Conservation (phyloP, 805 yeast species). For the Kluyveromyces nonfermentans region DNA sequence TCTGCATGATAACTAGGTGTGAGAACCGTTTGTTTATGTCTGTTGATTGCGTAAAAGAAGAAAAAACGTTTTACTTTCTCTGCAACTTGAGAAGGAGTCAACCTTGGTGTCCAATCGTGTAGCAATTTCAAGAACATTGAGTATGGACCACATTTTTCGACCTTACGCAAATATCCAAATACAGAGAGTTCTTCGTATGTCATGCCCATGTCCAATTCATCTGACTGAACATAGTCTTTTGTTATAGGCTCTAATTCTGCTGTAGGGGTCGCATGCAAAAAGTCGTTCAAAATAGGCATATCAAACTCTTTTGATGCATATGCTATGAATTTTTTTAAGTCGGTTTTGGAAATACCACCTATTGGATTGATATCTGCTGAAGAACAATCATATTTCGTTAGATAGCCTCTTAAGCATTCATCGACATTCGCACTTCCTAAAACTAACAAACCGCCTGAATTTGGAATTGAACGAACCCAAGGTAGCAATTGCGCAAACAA, state of each 20-base stretch:
- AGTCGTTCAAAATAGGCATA: constrained; percentile 67
- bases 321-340: constrained; percentile 72
- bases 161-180: constrained; percentile 85
- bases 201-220: constrained; percentile 97
- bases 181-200: constrained; percentile 87
- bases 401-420: constrained; percentile 89
- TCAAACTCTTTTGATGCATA: constrained; percentile 66
- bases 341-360: constrained; percentile 97
- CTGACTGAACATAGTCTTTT: constrained; percentile 84
- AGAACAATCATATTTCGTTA: constrained; percentile 95
- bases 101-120: constrained; percentile 84
- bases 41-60: constrained; percentile 87
- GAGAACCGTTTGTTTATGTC: constrained; percentile 96
- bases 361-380: constrained; percentile 97
- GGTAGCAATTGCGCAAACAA: constrained; percentile 91
- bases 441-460: constrained; percentile 67
- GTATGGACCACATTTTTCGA: constrained; percentile 92
- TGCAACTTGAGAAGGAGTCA: constrained; percentile 78
- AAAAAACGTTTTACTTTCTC: constrained; percentile 88
- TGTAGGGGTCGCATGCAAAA: constrained; percentile 89
- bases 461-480: constrained; percentile 71
- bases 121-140: constrained; percentile 85
- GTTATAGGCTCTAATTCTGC: constrained; percentile 98
- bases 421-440: constrained; percentile 96
- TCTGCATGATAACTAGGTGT: constrained; percentile 98